These are phyloP conservation scores for Carallia pectinifolia DNA, from an alignment of 345 rosid genomes.

Conservation along the genomic window DNA sequence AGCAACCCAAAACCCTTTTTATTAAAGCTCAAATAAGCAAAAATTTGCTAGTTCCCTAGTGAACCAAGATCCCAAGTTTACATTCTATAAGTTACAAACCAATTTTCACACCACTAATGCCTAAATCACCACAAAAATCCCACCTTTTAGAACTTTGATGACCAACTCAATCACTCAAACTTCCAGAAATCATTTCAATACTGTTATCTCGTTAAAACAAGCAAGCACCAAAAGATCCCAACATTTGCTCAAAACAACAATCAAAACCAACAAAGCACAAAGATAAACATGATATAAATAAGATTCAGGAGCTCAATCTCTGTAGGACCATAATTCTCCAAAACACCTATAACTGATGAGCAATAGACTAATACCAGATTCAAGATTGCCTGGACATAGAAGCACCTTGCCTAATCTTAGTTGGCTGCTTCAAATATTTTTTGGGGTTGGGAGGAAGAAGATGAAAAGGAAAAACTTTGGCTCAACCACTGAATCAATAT, in stretches of 20 bases:
- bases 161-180: conserved; percentile 4
- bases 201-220: conserved; percentile 9
- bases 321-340: not conserved
- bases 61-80: conserved; percentile 2
- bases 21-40: not conserved
- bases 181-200: conserved; percentile 18
- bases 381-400: conserved; percentile 13
- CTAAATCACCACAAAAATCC: not conserved
- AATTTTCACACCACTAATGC: conserved; percentile 1
- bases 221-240: conserved; percentile 4
- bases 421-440: conserved; percentile 7
- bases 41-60: not conserved
- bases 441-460: no score
- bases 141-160: conserved; percentile 11
- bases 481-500: conserved; percentile 10
- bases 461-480: not conserved
- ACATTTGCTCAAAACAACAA: conserved; percentile 9
- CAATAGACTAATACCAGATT: conserved; percentile 26
- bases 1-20: not conserved
- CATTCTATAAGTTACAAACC: not conserved
- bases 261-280: not conserved
- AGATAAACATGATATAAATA: not conserved
- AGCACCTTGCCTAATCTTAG: conserved; percentile 11
- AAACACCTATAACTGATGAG: conserved; percentile 2
- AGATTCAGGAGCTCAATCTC: no score